Percentiles rank a stretch among this genome's conserved stretches.
Evolutionary conservation across 2,329 filamentous ascomycete species (phyloP).

Genomic region (Chaetomiaceae sp.): DNA sequence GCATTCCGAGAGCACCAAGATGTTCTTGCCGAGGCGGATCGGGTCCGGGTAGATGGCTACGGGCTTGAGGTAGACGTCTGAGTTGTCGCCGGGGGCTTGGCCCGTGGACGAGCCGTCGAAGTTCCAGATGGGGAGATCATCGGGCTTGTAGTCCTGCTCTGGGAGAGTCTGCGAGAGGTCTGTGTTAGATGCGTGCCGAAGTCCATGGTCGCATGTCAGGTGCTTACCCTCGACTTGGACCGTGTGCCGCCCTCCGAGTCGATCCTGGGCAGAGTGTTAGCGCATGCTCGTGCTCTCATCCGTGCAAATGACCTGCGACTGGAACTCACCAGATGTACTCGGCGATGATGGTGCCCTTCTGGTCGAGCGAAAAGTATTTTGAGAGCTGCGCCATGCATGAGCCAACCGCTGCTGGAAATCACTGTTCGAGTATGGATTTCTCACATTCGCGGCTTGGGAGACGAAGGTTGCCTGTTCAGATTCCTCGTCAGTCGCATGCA

Average conservation of each 20-base stretch:
- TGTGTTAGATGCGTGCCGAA: background rate
- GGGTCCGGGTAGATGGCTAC: slow-evolving; percentile 67
- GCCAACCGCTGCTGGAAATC: background rate
- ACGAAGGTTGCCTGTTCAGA: slow-evolving; percentile 1
- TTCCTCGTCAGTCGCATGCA: background rate
- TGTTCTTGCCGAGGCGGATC: slow-evolving; percentile 37
- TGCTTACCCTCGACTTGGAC: slow-evolving; percentile 89
- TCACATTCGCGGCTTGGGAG: slow-evolving; percentile 14
- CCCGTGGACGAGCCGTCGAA: slow-evolving; percentile 73
- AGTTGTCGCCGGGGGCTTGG: slow-evolving; percentile 93
- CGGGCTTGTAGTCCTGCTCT: slow-evolving; percentile 45
- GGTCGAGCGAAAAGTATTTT: slow-evolving; percentile 88
- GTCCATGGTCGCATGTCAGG: slow-evolving; percentile 23
- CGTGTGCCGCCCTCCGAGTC: slow-evolving; percentile 77
- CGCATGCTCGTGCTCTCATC: too few relatives aligned
- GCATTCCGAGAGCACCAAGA: slow-evolving; percentile 74
- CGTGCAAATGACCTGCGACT: too few relatives aligned
- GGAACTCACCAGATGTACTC: slow-evolving; percentile 73
- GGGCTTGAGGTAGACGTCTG: slow-evolving; percentile 85
- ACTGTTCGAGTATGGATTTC: background rate
- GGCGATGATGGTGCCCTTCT: slow-evolving; percentile 84
- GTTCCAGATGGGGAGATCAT: slow-evolving; percentile 45
- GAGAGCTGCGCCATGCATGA: slow-evolving; percentile 56
- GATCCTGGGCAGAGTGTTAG: slow-evolving; percentile 46
- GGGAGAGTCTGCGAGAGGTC: slow-evolving; percentile 42